Evolutionary conservation across 75 land plant genomes (phyloP).

Genomic region (Pinus taeda): DNA sequence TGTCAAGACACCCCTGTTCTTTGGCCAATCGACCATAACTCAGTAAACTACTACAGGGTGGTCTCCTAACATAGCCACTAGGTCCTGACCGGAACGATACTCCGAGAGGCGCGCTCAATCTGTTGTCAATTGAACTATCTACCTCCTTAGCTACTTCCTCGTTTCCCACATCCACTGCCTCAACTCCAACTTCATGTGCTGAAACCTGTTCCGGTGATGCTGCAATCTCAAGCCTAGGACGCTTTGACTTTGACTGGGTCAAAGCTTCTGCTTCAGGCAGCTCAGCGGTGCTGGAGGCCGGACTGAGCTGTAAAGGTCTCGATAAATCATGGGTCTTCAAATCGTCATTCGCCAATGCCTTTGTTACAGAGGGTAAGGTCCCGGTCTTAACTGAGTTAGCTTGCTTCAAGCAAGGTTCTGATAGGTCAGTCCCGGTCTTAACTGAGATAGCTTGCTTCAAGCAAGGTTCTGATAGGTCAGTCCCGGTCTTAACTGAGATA

Average conservation of each 20-base stretch:
- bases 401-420: constrained; percentile 37
- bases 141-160: constrained; percentile 56
- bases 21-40: neutral
- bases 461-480: constrained; percentile 44
- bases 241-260: constrained; percentile 20
- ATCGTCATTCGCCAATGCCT: constrained; percentile 15
- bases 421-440: constrained; percentile 31
- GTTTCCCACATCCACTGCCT: constrained; percentile 29
- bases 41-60: constrained; percentile 10
- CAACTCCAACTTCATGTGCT: constrained; percentile 39
- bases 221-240: constrained; percentile 11
- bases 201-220: constrained; percentile 31
- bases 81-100: constrained; percentile 30
- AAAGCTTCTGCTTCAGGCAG: constrained; percentile 13
- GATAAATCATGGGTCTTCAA: constrained; percentile 12
- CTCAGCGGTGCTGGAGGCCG: constrained; percentile 12
- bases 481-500: neutral
- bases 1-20: constrained; percentile 20
- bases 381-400: neutral
- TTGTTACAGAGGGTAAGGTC: constrained; percentile 18
- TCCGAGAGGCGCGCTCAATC: constrained; percentile 78
- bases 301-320: constrained; percentile 19
- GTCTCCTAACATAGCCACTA: constrained; percentile 25
- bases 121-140: constrained; percentile 35
- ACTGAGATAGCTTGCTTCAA: constrained; percentile 17